Base-by-base conservation (phyloP, 2,329 filamentous ascomycete species). In the Penicillium capsulatum region DNA sequence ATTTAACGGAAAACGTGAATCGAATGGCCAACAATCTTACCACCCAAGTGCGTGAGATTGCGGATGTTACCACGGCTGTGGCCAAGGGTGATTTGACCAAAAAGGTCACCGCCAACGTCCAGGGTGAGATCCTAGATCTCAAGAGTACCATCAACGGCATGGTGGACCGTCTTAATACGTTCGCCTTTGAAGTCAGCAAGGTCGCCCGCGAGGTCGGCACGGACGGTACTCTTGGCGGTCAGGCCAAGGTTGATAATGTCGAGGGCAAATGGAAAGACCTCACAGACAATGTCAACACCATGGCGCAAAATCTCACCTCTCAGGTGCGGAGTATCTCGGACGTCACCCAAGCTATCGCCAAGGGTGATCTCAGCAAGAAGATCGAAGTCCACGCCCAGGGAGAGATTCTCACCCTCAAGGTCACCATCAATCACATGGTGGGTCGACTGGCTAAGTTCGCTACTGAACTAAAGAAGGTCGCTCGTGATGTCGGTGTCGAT, bases 361-460 rank as follows among this genome's bases (percentile, higher is more conserved):
- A 92, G 61, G 91, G 91, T 59, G 88, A 96, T 68, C 88, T 97
- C 80, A 94, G 86, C 66, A 86, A 90, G 65, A 92, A 92, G 70
- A 95, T 97, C 57, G 86, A 94, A 51, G 91, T 97, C 6, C 85
- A 94, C 57, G 91, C 91, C 38, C 89, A 91, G 66, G 91, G 91
- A 67, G 91, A 97, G 67, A 95, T 97, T 50, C 79, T 92, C 50
- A 83, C 94, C 2, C 71, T 97, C 36, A 96, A 96, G 63, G 88
- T 94, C 60, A 97, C 91, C 30, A 95, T 96, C 71, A 96, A 96
- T 65, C 91, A 96, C 80, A 96, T 96, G 91, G 91, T 97, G 51
- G 90, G 90, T 62, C 81, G 91, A 48, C 72, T 98, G 35, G 94
- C 92, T 44, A 91, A 91, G 50, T 97, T 96, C 78, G 95, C 90